A percentile compares a stretch with the other conserved stretches of the same genome.
phyloP scores from a whole-genome alignment of 108 stramenopile species.

The Skeletonema marinoi region DNA sequence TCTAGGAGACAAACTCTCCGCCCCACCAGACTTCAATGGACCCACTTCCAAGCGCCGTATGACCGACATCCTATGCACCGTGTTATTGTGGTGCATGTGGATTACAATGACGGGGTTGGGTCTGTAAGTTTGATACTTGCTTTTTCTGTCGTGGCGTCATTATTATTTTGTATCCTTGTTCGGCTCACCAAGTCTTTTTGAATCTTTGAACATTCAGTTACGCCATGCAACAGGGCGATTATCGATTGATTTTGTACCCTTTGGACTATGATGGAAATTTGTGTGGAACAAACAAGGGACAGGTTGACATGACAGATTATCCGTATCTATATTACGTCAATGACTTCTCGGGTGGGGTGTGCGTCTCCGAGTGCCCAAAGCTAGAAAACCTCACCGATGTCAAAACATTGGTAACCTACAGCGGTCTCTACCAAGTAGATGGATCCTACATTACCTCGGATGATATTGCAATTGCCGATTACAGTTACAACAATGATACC shows the following conservation, averaged over 20 bases:
- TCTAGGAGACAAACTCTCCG: slow-evolving; percentile 53
- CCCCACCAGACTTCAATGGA: slow-evolving; percentile 77
- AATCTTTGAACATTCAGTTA: neutral
- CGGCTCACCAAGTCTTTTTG: no score
- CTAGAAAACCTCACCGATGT: slow-evolving; percentile 51
- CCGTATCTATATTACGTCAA: slow-evolving; percentile 76
- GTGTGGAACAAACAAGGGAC: slow-evolving; percentile 69
- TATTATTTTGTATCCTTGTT: no score
- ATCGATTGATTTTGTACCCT: slow-evolving; percentile 66
- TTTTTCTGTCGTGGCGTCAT: no score
- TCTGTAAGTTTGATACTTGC: neutral
- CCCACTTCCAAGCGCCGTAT: slow-evolving; percentile 57
- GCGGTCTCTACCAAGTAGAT: slow-evolving; percentile 56
- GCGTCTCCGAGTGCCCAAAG: slow-evolving; percentile 59
- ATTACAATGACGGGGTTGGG: slow-evolving; percentile 66
- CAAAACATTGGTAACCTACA: slow-evolving; percentile 68
- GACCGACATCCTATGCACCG: slow-evolving; percentile 72
- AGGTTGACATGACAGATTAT: slow-evolving; percentile 62
- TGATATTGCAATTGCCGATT: slow-evolving; percentile 57
- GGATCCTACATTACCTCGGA: slow-evolving; percentile 34
- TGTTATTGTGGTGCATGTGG: slow-evolving; percentile 59
- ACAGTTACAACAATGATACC: slow-evolving; percentile 35
- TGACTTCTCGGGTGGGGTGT: slow-evolving; percentile 69
- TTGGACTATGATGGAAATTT: slow-evolving; percentile 79
- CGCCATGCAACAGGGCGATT: slow-evolving; percentile 62